phyloP scores from a whole-genome alignment of 2,329 filamentous ascomycete genomes.

The Trichoderma simmonsii region DNA sequence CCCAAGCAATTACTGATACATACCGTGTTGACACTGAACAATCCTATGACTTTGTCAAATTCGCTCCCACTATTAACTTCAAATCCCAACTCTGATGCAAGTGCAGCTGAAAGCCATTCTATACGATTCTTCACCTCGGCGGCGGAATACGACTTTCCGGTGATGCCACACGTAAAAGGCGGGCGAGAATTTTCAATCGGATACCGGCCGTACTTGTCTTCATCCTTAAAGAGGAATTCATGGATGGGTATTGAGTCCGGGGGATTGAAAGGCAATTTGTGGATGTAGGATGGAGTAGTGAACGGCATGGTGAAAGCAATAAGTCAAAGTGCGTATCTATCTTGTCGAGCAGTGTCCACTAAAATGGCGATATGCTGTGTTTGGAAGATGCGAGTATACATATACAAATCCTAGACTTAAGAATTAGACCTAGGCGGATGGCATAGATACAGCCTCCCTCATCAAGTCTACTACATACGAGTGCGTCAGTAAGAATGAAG shows the following conservation, averaged over 20 bases:
- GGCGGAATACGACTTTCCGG: slow-evolving; percentile 60
- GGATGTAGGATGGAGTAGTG: slow-evolving; percentile 18
- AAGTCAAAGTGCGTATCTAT: neutral
- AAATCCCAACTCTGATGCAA: slow-evolving; percentile 65
- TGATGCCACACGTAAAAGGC: slow-evolving; percentile 71
- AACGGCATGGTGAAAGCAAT: slow-evolving; percentile 20
- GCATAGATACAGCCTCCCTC: neutral
- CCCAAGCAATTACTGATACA: neutral
- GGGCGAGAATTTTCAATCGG: slow-evolving; percentile 57
- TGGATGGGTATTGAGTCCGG: slow-evolving; percentile 65
- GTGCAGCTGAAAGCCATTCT: slow-evolving; percentile 54
- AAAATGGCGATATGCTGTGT: neutral
- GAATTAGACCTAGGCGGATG: neutral
- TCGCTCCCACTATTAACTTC: slow-evolving; percentile 65
- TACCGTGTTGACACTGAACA: slow-evolving; percentile 69
- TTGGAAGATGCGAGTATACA: neutral
- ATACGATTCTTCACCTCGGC: slow-evolving; percentile 63
- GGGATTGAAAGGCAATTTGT: slow-evolving; percentile 17
- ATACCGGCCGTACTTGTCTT: slow-evolving; percentile 53
- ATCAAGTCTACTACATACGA: neutral
- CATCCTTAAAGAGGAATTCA: slow-evolving; percentile 69
- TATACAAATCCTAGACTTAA: neutral
- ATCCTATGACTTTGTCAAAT: slow-evolving; percentile 71
- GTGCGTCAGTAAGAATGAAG: neutral
- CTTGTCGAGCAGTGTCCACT: too few species aligned